Evolutionary conservation across 2,329 filamentous ascomycete species (phyloP), one percentile per base, ranked within the genome.

Genomic region (Trichoderma sp.): DNA sequence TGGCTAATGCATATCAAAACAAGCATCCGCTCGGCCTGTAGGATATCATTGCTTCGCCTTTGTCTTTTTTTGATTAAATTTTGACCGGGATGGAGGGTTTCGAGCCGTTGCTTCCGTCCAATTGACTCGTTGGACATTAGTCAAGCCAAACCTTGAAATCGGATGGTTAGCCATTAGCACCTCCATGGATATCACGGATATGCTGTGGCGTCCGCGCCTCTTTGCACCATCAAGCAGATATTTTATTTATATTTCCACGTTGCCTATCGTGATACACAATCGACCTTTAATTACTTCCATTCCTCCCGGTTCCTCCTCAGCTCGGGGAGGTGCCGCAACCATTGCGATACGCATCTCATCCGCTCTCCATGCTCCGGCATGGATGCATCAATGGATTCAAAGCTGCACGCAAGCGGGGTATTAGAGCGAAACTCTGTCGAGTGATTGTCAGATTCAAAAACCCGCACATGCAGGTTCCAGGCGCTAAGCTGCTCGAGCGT

Each of bases 1-100:
- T 75, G 63, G 56, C 64, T 67, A 67, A 67, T 75, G 50, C 64
- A 53, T 29, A 62, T 68, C 64, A 38, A 68, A 53, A 56, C 60
- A 73, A 63, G 68, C 60, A 64, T 27, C 71, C 16, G 50, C 41
- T 50, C 38, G 18, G 27, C 45, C 27, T 18, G 72, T 63, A 38
- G 45, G 31, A 59, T 68, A 33, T 45, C 72, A 60, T 33, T 21
- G 33, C 64, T 62, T 62, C 31, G 41, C 41, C 41, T 2, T 45
- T 9, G 41, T 16, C 5, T 16, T 24, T 18, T 60, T 21, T 21
- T 14, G n/a, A 45, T 45, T 45, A 18, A 45, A 45, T n/a, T 45
- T 45, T 45, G 41, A 64, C 71, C 29, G 33, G 71, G 71, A 33
- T 73, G 50, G 29, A 35, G 29, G 11, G 11, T 24, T 35, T 66